Percentiles rank a stretch among this genome's conserved stretches.
phyloP scores from a whole-genome alignment of 1,284 basidiomycete genomes.

The Ustilago cynodontis region DNA sequence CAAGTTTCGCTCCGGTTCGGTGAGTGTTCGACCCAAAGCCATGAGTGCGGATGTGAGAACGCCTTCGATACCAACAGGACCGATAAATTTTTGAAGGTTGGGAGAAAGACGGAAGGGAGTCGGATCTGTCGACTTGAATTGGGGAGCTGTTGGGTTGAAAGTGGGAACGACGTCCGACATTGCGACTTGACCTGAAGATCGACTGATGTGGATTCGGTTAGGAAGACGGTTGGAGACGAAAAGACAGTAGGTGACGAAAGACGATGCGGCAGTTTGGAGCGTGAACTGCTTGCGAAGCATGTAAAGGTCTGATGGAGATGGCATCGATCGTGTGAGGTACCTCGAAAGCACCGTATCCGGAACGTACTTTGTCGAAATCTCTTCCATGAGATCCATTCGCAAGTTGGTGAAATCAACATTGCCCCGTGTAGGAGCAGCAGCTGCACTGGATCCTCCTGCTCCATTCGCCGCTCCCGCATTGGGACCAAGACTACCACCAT shows the following conservation, averaged over 20 bases:
- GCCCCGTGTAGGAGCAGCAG: slow-evolving; percentile 25
- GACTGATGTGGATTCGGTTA: slow-evolving; percentile 86
- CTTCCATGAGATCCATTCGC: slow-evolving; percentile 90
- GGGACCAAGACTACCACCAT: slow-evolving; percentile 23
- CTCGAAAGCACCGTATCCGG: slow-evolving; percentile 88
- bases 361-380: slow-evolving; percentile 87
- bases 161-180: slow-evolving; percentile 68
- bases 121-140: slow-evolving; percentile 83
- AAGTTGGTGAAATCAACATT: slow-evolving; percentile 77
- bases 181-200: slow-evolving; percentile 72
- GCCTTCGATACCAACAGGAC: slow-evolving; percentile 89
- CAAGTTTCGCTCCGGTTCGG: slow-evolving; percentile 89
- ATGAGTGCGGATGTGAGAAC: slow-evolving; percentile 86
- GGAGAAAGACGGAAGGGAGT: slow-evolving; percentile 98
- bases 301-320: slow-evolving; percentile 88
- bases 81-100: slow-evolving; percentile 94
- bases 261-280: slow-evolving; percentile 85
- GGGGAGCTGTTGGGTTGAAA: slow-evolving; percentile 75
- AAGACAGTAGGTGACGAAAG: slow-evolving; percentile 93
- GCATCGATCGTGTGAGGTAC: slow-evolving; percentile 92
- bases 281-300: slow-evolving; percentile 97
- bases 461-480: slow-evolving; percentile 4
- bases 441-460: not conserved
- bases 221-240: slow-evolving; percentile 87
- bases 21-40: slow-evolving; percentile 89